A percentile compares a stretch with the other conserved stretches of the same genome.
phyloP scores from a whole-genome alignment of 2,329 filamentous ascomycete genomes.

The Magnaporthiopsis incrustans region DNA sequence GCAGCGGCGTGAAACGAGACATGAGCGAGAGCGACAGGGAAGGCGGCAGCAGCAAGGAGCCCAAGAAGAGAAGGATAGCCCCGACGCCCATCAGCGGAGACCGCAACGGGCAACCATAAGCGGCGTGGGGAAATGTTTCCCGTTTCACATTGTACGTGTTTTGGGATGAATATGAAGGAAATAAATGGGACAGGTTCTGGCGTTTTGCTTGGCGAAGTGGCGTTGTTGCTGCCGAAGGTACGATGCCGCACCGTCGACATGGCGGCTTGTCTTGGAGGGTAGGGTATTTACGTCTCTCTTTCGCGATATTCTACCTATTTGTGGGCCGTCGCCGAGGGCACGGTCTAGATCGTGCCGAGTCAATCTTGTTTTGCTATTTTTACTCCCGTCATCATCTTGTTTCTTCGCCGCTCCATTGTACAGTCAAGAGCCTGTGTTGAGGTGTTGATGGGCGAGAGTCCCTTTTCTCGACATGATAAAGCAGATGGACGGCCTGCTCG shows the following conservation, averaged over 20 bases:
- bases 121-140: background rate
- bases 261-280: background rate
- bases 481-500: background rate
- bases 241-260: background rate
- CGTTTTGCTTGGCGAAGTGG: background rate
- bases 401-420: too few species aligned
- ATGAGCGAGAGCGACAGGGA: conserved; percentile 47
- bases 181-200: background rate
- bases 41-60: conserved; percentile 35
- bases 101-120: background rate
- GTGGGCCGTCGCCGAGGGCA: background rate
- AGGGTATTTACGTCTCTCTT: background rate
- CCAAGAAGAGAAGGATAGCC: conserved; percentile 64
- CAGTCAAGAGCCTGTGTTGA: too few species aligned
- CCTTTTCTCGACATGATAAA: background rate
- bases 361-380: too few species aligned
- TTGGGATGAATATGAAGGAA: background rate
- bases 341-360: background rate
- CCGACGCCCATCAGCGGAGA: conserved; percentile 47
- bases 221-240: background rate
- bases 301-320: background rate
- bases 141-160: background rate
- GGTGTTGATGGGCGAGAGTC: background rate
- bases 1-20: conserved; percentile 46
- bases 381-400: too few species aligned